A percentile compares a stretch with the other conserved stretches of the same genome.
phyloP scores from a whole-genome alignment of 306 rosid genomes.

The Lablab purpureus region DNA sequence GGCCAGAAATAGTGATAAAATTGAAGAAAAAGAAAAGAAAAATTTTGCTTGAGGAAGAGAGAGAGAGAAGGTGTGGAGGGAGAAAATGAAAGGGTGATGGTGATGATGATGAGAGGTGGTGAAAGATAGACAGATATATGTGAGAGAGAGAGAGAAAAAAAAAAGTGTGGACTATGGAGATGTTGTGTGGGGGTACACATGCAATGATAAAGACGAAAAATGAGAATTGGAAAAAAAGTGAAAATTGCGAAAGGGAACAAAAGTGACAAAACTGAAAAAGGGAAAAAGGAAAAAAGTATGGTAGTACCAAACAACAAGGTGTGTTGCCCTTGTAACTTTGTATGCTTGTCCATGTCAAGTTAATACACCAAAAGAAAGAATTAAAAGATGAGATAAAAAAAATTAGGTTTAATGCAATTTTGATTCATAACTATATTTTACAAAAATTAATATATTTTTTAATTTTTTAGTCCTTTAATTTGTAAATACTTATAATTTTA shows the following conservation, averaged over 20 bases:
- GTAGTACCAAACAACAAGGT: background rate
- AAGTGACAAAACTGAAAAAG: background rate
- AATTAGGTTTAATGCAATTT: no score
- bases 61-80: constrained; percentile 52
- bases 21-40: no score
- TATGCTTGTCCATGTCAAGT: background rate
- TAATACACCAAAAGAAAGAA: background rate
- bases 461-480: no score
- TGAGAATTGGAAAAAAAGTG: constrained; percentile 1
- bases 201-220: constrained; percentile 26
- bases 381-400: no score
- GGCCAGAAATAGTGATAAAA: background rate
- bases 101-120: constrained; percentile 46
- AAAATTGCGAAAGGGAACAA: constrained; percentile 7
- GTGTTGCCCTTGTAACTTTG: constrained; percentile 9
- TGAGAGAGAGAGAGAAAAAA: constrained; percentile 32
- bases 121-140: constrained; percentile 49
- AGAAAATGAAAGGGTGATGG: constrained; percentile 49
- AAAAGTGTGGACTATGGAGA: constrained; percentile 28
- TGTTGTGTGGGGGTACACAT: constrained; percentile 44
- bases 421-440: no score
- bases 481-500: no score
- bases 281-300: background rate
- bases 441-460: no score
- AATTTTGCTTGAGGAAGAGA: background rate